A percentile compares a stretch with the other conserved stretches of the same genome.
Evolutionary conservation across 208 protist genomes (phyloP).

Genomic region (Phytomonas sp.): DNA sequence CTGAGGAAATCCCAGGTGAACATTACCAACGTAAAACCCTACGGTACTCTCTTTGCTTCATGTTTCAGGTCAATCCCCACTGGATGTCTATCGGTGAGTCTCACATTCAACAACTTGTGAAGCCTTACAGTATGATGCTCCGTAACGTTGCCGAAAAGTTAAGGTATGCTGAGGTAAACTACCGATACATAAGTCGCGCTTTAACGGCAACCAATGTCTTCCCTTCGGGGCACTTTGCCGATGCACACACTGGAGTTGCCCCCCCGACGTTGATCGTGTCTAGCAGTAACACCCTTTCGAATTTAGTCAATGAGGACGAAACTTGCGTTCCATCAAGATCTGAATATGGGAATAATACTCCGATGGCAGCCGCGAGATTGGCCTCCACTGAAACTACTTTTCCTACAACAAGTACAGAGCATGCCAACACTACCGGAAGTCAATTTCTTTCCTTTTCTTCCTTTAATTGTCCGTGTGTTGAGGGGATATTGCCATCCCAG

Average conservation of each 20-base stretch:
- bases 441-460: background rate
- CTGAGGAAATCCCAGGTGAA: slow-evolving; percentile 71
- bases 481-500: background rate
- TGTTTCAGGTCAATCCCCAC: slow-evolving; percentile 43
- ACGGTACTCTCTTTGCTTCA: slow-evolving; percentile 75
- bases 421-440: background rate
- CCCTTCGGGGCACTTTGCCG: background rate
- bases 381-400: background rate
- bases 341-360: background rate
- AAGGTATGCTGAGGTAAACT: slow-evolving; percentile 54
- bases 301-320: background rate
- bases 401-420: background rate
- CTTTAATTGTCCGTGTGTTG: background rate
- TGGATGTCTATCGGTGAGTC: slow-evolving; percentile 42
- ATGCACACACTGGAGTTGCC: background rate
- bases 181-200: slow-evolving; percentile 62
- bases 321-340: background rate
- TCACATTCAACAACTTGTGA: slow-evolving; percentile 44
- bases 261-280: background rate
- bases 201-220: slow-evolving; percentile 14
- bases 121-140: slow-evolving; percentile 65
- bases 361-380: background rate
- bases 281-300: background rate
- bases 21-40: slow-evolving; percentile 80
- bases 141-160: slow-evolving; percentile 71